Conservation (phyloP, 495 filamentous ascomycete species). For the Durotheca rogersii region DNA sequence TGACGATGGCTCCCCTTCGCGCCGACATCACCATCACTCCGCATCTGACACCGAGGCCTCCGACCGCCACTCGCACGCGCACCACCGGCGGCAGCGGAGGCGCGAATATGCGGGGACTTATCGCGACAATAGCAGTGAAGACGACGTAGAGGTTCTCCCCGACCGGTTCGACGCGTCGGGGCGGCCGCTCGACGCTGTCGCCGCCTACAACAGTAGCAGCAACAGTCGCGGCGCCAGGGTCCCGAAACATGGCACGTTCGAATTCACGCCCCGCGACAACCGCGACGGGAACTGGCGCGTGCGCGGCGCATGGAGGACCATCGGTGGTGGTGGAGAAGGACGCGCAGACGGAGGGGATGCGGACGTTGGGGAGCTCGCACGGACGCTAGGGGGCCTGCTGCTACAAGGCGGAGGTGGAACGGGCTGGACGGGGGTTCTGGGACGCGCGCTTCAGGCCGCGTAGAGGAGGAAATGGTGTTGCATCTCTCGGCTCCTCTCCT, state of each 20-base stretch:
- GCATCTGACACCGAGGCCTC: too few species aligned
- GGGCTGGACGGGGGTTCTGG: constrained; percentile 10
- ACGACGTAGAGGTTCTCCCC: constrained; percentile 53
- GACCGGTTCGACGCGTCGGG: constrained; percentile 67
- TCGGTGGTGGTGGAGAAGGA: too few species aligned
- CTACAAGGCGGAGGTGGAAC: neutral
- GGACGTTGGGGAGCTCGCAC: constrained; percentile 14
- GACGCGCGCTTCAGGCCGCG: constrained; percentile 12
- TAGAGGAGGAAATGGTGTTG: too few species aligned
- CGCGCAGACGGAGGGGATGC: too few species aligned
- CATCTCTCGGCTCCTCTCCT: too few species aligned
- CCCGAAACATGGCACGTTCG: constrained; percentile 18
- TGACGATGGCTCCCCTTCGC: too few species aligned
- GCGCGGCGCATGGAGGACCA: constrained; percentile 19
- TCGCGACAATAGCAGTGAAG: too few species aligned
- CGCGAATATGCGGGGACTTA: too few species aligned
- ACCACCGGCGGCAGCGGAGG: too few species aligned
- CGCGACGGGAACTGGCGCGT: constrained; percentile 24
- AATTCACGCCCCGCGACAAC: constrained; percentile 17
- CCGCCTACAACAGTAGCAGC: constrained; percentile 6
- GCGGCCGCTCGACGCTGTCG: constrained; percentile 44
- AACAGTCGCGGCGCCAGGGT: constrained; percentile 1
- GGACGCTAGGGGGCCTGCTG: constrained; percentile 14
- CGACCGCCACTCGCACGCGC: too few species aligned
- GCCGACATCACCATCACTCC: too few species aligned